A percentile compares a stretch with the other conserved stretches of the same genome.
These are phyloP conservation scores for Primulina huaijiensis DNA, from an alignment of 257 asterid species.

Conservation along the genomic window DNA sequence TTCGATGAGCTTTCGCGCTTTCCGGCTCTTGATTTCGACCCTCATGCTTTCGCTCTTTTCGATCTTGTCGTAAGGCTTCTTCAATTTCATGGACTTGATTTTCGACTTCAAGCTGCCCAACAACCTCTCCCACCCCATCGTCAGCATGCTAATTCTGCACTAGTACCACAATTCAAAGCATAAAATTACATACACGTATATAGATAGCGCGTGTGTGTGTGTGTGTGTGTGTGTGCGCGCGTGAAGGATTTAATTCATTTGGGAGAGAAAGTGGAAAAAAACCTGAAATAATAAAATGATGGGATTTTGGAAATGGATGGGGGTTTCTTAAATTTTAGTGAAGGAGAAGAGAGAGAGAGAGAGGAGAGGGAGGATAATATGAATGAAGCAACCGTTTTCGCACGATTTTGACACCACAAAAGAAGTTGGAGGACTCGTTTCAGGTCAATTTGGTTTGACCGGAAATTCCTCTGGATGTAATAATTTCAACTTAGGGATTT, in stretches of 20 bases:
- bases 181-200: no score
- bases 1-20: conserved; percentile 66
- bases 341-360: not conserved
- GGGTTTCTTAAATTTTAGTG: not conserved
- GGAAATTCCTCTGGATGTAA: no score
- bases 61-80: conserved; percentile 60
- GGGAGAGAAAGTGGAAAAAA: no score
- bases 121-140: conserved; percentile 47
- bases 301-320: not conserved
- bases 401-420: no score
- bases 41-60: conserved; percentile 91
- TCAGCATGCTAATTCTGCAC: conserved; percentile 28
- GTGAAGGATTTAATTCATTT: no score
- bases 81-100: conserved; percentile 37
- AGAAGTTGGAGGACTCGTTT: no score
- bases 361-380: not conserved
- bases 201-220: no score
- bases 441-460: no score
- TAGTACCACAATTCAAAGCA: no score
- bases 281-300: no score
- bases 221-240: no score
- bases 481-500: no score
- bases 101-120: conserved; percentile 53
- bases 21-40: conserved; percentile 69
- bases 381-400: not conserved